Conservation (phyloP, 345 rosid species). For the Brassica napus region Da-Ae NC_063442.1:41568501-41569000, state of each 20-base stretch:
- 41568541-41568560: slow-evolving; percentile 48
- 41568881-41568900: not conserved
- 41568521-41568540: slow-evolving; percentile 41
- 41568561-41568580: slow-evolving; percentile 41
- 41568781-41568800: not conserved
- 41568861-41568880: not conserved
- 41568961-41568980: not conserved
- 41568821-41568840: not conserved
- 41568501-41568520: slow-evolving; percentile 42
- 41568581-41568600: slow-evolving; percentile 34
- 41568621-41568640: slow-evolving; percentile 31
- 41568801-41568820: not conserved
- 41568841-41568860: not conserved
- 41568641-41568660: slow-evolving; percentile 13
- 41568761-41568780: not conserved
- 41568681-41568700: not conserved
- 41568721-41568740: not conserved
- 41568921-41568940: not conserved
- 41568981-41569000: not conserved
- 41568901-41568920: not conserved
- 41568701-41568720: slow-evolving; percentile 9
- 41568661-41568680: slow-evolving; percentile 1
- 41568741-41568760: slow-evolving; percentile 16
- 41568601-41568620: slow-evolving; percentile 46
- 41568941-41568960: not conserved